phyloP scores from a whole-genome alignment of 768 basidiomycete species.

The Kwoniella shandongensis region DNA sequence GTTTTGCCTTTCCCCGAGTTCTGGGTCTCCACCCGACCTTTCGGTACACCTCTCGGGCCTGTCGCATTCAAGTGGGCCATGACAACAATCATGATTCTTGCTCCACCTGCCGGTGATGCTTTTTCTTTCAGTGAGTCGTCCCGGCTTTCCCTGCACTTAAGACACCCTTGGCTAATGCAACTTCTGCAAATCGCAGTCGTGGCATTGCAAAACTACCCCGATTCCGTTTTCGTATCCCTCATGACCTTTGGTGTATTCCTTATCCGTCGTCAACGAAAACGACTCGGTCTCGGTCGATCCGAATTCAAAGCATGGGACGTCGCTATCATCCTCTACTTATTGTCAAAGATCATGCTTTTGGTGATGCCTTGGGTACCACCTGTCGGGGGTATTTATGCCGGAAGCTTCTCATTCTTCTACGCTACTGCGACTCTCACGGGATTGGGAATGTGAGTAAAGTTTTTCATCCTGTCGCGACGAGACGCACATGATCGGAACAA shows the following conservation, averaged over 20 bases:
- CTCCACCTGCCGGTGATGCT: constrained; percentile 69
- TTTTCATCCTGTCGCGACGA: neutral
- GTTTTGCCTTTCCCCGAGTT: constrained; percentile 62
- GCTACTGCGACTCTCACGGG: constrained; percentile 25
- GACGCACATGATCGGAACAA: neutral
- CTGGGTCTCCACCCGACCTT: constrained; percentile 72
- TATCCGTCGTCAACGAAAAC: constrained; percentile 44
- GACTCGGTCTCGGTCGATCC: constrained; percentile 34
- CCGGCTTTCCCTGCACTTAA: constrained; percentile 60
- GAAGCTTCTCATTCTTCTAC: constrained; percentile 47
- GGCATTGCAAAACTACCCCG: constrained; percentile 28
- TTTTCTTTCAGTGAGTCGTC: constrained; percentile 63
- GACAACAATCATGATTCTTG: constrained; percentile 61
- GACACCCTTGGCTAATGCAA: constrained; percentile 23
- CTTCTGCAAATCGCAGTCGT: constrained; percentile 41
- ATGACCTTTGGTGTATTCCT: constrained; percentile 52
- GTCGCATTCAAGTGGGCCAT: constrained; percentile 65
- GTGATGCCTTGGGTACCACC: constrained; percentile 53
- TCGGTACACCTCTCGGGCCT: constrained; percentile 66
- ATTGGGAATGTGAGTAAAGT: constrained; percentile 32
- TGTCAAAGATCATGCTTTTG: constrained; percentile 49
- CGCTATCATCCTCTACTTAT: constrained; percentile 33
- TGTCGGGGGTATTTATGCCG: constrained; percentile 45
- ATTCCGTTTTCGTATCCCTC: constrained; percentile 44
- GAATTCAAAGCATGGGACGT: constrained; percentile 37